A percentile compares a stretch with the other conserved stretches of the same genome.
Evolutionary conservation across 495 filamentous ascomycete genomes (phyloP).

Genomic region (Aspergillus ellipticus): DNA sequence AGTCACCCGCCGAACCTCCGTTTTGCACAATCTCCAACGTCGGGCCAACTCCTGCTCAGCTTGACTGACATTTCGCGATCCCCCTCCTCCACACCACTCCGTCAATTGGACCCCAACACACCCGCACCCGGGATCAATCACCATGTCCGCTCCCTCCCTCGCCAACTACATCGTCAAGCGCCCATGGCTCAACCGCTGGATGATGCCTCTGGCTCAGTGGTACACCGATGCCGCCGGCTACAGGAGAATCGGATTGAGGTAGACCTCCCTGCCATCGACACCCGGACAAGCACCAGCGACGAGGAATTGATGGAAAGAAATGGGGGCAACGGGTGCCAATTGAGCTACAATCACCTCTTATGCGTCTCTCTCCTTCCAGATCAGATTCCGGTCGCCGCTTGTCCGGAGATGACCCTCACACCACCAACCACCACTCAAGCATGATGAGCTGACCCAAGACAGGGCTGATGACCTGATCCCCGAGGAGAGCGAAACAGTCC

Average conservation of each 20-base stretch:
- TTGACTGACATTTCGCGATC: constrained; percentile 30
- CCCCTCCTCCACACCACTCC: constrained; percentile 23
- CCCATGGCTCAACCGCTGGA: constrained; percentile 75
- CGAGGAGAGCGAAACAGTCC: constrained; percentile 83
- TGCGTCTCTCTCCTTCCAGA: no score
- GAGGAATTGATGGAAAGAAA: neutral
- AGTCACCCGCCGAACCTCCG: constrained; percentile 34
- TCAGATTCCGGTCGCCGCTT: constrained; percentile 17
- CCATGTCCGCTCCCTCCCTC: constrained; percentile 72
- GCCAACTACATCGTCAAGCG: constrained; percentile 69
- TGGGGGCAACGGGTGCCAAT: neutral
- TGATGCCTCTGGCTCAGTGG: constrained; percentile 77
- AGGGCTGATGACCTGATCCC: constrained; percentile 91
- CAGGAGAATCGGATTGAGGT: constrained; percentile 89
- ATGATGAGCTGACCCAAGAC: constrained; percentile 15
- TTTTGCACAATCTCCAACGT: constrained; percentile 50
- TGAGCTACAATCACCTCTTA: constrained; percentile 2
- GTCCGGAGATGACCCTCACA: constrained; percentile 13
- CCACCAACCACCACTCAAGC: neutral
- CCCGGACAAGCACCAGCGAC: constrained; percentile 3
- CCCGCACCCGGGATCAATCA: constrained; percentile 33
- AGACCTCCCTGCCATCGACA: constrained; percentile 27
- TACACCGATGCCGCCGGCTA: constrained; percentile 86
- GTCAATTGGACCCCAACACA: constrained; percentile 26
- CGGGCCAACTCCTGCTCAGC: constrained; percentile 42